A percentile compares a stretch with the other conserved stretches of the same genome.
These are phyloP conservation scores for Globisporangium echinulatum DNA, from an alignment of 352 stramenopile species.

Conservation along the genomic window DNA sequence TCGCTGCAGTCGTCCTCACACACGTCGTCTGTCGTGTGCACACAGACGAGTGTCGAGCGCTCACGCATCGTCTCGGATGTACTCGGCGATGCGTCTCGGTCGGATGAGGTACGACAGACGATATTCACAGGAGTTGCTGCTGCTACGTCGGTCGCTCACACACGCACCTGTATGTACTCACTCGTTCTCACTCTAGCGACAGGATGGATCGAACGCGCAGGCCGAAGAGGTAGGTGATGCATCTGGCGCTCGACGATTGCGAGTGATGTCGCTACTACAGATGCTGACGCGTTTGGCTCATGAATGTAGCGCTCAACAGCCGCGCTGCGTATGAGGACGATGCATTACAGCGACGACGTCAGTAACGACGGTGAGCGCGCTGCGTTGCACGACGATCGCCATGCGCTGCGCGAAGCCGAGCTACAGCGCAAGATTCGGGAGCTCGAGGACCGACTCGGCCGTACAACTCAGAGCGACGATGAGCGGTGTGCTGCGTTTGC, in stretches of 20 bases:
- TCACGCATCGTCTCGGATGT: constrained; percentile 2
- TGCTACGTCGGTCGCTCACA: too few relatives aligned
- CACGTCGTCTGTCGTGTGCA: not conserved
- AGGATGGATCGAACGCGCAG: too few relatives aligned
- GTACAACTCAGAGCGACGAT: constrained; percentile 12
- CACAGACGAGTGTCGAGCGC: not conserved
- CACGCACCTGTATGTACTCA: too few relatives aligned
- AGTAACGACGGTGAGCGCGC: not conserved
- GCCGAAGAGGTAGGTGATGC: not conserved
- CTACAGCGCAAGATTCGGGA: constrained; percentile 8
- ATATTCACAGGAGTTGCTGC: too few relatives aligned
- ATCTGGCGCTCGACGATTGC: not conserved
- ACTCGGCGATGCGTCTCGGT: not conserved
- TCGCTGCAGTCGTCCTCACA: not conserved
- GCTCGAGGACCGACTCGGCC: constrained; percentile 10
- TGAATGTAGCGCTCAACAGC: too few relatives aligned
- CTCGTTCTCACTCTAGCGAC: too few relatives aligned
- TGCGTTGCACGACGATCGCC: not conserved
- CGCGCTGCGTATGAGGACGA: too few relatives aligned
- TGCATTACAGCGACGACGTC: not conserved
- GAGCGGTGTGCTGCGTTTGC: constrained; percentile 8
- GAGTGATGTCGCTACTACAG: too few relatives aligned
- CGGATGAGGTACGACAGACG: not conserved
- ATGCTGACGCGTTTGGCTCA: too few relatives aligned
- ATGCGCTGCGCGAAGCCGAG: constrained; percentile 5